These are phyloP conservation scores for Fusarium sacchari DNA, from an alignment of 2,329 filamentous ascomycete genomes.

Conservation along the genomic window DNA sequence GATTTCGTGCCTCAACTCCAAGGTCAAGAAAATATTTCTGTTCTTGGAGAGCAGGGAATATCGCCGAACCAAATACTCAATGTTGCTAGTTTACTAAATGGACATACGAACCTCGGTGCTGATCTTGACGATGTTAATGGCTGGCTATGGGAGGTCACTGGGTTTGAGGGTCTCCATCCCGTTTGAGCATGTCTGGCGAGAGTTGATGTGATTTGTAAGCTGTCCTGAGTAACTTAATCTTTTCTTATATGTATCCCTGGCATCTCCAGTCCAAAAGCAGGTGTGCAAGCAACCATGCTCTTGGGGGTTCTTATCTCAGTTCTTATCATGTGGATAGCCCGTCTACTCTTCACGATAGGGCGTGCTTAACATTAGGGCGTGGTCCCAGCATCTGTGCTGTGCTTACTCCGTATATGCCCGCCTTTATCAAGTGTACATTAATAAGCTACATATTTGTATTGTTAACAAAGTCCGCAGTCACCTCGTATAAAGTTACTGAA, in stretches of 20 bases:
- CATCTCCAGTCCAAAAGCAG: not conserved
- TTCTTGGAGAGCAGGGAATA: not conserved
- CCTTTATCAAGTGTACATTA: not conserved
- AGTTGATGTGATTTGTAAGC: no score
- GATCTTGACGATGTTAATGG: not conserved
- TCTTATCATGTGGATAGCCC: not conserved
- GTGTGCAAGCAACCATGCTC: accelerated
- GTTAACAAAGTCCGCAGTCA: no score
- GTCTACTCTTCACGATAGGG: not conserved
- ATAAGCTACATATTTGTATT: no score
- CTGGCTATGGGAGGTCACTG: not conserved
- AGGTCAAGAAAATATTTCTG: not conserved
- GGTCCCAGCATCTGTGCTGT: not conserved
- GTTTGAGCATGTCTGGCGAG: accelerated
- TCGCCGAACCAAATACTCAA: not conserved
- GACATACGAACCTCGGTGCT: not conserved
- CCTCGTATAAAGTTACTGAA: no score
- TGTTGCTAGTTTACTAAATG: not conserved
- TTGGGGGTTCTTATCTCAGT: not conserved
- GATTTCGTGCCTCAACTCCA: not conserved
- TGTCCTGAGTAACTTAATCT: not conserved
- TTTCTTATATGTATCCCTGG: not conserved
- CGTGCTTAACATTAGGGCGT: not conserved
- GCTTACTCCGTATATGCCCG: not conserved
- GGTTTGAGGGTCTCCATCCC: not conserved